Percentiles rank a stretch among this genome's conserved stretches.
Evolutionary conservation across 768 basidiomycete species (phyloP).

Genomic region (Boletus rubescentipes): DNA sequence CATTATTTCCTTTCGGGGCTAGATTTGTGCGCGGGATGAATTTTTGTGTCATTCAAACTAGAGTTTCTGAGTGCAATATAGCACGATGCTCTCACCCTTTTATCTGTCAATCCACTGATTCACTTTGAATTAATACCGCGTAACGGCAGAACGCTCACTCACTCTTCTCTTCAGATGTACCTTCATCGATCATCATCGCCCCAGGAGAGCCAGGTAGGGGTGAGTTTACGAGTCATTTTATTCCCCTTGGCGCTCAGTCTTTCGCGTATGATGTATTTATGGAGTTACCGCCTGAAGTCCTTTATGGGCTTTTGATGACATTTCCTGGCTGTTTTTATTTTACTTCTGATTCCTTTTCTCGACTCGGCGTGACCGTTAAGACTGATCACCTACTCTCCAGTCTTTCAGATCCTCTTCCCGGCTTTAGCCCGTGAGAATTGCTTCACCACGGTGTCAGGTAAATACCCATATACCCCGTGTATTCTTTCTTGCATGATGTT

Average conservation of each 20-base stretch:
- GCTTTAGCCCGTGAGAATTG: background rate
- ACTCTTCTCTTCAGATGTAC: conserved; percentile 1
- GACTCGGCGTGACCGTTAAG: background rate
- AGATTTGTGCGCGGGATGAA: conserved; percentile 48
- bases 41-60: conserved; percentile 74
- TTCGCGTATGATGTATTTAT: conserved; percentile 34
- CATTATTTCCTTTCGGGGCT: background rate
- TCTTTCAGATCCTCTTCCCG: background rate
- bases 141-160: background rate
- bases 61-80: conserved; percentile 78
- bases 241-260: background rate
- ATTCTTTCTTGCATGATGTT: conserved; percentile 19
- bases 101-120: conserved; percentile 69
- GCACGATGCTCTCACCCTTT: conserved; percentile 65
- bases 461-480: background rate
- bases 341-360: conserved; percentile 46
- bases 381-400: background rate
- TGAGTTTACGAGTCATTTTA: background rate
- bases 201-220: background rate
- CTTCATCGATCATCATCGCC: background rate
- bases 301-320: conserved; percentile 56
- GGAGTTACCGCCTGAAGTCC: conserved; percentile 87
- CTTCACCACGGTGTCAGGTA: conserved; percentile 6
- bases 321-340: conserved; percentile 71
- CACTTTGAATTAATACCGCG: background rate